Base-by-base conservation (phyloP, 73 alveolate species). In the Breviolum minutum region DNA sequence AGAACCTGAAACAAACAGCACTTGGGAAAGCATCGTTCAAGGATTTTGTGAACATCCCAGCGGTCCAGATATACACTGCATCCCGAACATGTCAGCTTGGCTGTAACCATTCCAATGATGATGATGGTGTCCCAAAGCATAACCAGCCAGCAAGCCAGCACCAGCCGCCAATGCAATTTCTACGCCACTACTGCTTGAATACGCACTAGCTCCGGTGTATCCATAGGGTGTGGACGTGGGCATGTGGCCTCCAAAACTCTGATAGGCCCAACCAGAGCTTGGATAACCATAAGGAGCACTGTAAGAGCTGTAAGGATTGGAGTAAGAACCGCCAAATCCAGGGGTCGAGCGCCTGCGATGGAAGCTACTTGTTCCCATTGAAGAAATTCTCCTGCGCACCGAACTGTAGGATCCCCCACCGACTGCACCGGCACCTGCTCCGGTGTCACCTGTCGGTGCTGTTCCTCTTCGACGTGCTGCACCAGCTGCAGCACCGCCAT, bases 111-210 rank as follows among this genome's bases (percentile, higher is more conserved):
- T 27, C 94, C 94, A 86, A 63, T 86, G 63, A 79, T 63, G 68
- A 14, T 48, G 32, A 20, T 27, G 90, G 48, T 82, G 94, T 62
- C 81, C 40, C 69, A 14, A 27, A 8, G 84, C 86, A 89, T 54
- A 71, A 24, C 97, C 89, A 12, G 80, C 97, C 27, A 91, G 77
- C 97, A 91, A 22, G 3, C 97, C 97, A 30, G 97, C 97, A 10
- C 97, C 97, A 16, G 88, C 97, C 13, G 97, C 97, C 54, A 91
- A n/a, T 27, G 97, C 97, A 54, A 91, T 73, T 32, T 87, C 63
- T 27, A 70, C n/a, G 74, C 96, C 96, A 20, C 87, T 69, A 64
- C 68, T 73, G 22, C 97, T 32, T 61, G 84, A 76, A 54, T 91
- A 91, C 1, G 96, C 96, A 71, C 26, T 89, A 71, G 85, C 85